These are phyloP conservation scores for Fusarium nematophilum DNA, from an alignment of 2,329 filamentous ascomycete genomes.

Conservation along the genomic window DNA sequence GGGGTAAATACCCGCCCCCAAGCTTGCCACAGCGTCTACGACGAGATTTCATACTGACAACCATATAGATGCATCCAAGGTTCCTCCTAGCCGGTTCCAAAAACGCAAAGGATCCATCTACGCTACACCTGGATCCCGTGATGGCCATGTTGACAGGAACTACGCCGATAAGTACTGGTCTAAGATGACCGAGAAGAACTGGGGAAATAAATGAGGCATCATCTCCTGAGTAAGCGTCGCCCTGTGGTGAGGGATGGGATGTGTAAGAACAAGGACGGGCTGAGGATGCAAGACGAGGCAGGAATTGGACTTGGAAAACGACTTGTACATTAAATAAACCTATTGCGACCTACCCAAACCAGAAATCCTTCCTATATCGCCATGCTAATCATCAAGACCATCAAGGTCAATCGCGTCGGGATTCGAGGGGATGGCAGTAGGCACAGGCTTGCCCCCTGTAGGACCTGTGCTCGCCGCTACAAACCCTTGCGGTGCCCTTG, in stretches of 20 bases:
- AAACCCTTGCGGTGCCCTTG: conserved; percentile 89
- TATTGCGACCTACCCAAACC: conserved; percentile 28
- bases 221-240: not conserved
- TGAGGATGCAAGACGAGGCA: conserved; percentile 15
- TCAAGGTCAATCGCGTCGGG: conserved; percentile 89
- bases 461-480: conserved; percentile 85
- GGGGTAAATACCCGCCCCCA: conserved; percentile 53
- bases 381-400: conserved; percentile 70
- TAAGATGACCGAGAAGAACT: conserved; percentile 65
- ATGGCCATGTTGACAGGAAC: conserved; percentile 72
- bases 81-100: conserved; percentile 75
- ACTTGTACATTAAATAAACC: conserved; percentile 37
- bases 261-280: conserved; percentile 23
- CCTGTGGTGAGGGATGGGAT: not conserved
- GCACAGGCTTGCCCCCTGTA: conserved; percentile 60
- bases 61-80: conserved; percentile 70
- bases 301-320: conserved; percentile 29
- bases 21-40: not conserved
- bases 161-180: conserved; percentile 70
- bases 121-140: conserved; percentile 72
- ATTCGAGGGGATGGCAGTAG: conserved; percentile 68
- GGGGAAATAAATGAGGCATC: conserved; percentile 48
- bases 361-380: conserved; percentile 15
- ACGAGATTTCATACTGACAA: conserved; percentile 1
- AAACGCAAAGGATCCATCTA: conserved; percentile 77